Conservation (phyloP, 2,329 filamentous ascomycete genomes). For the Alternaria panax region DNA sequence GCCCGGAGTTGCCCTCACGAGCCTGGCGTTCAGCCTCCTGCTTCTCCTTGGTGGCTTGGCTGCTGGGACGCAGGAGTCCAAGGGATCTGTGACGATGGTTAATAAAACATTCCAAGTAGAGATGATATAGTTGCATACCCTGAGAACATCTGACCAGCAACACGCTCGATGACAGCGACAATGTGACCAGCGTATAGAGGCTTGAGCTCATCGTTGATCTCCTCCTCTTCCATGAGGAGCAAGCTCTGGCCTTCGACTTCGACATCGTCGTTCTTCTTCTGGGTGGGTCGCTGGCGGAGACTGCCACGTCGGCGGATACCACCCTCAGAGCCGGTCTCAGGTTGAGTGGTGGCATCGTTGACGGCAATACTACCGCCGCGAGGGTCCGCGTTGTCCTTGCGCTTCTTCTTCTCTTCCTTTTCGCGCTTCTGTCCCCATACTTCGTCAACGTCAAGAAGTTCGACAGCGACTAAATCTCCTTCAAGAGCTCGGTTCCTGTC, state of each 20-base stretch:
- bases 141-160: slow-evolving; percentile 98
- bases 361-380: slow-evolving; percentile 79
- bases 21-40: slow-evolving; percentile 95
- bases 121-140: slow-evolving; percentile 50
- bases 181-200: slow-evolving; percentile 96
- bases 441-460: slow-evolving; percentile 96
- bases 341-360: slow-evolving; percentile 65
- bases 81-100: slow-evolving; percentile 67
- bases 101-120: slow-evolving; percentile 6
- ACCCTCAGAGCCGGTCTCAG: slow-evolving; percentile 72
- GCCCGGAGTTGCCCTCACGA: slow-evolving; percentile 78
- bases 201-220: slow-evolving; percentile 98
- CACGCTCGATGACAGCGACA: slow-evolving; percentile 95
- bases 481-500: slow-evolving; percentile 97
- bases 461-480: slow-evolving; percentile 92
- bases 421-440: slow-evolving; percentile 99
- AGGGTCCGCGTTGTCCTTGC: slow-evolving; percentile 96
- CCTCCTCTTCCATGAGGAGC: slow-evolving; percentile 95
- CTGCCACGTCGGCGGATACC: slow-evolving; percentile 92
- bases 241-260: slow-evolving; percentile 98
- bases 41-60: slow-evolving; percentile 98
- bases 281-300: slow-evolving; percentile 92
- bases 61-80: slow-evolving; percentile 91
- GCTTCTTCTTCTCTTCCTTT: slow-evolving; percentile 99
- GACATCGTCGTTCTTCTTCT: slow-evolving; percentile 99